phyloP scores from a whole-genome alignment of 768 basidiomycete genomes.

The Leccinum sublutescens region DNA sequence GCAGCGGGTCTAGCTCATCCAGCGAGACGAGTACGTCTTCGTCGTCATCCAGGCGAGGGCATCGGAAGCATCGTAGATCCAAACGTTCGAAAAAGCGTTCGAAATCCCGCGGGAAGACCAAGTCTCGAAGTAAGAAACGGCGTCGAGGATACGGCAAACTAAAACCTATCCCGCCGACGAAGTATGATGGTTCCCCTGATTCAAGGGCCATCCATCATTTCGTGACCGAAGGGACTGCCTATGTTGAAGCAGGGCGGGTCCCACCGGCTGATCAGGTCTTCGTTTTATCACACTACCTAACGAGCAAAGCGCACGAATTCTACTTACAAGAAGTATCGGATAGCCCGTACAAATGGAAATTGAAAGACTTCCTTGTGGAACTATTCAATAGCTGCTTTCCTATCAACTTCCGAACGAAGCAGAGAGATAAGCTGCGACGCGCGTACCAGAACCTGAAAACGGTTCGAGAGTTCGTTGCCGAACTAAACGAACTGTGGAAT shows the following conservation, averaged over 20 bases:
- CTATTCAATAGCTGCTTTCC: neutral
- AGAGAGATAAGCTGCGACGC: neutral
- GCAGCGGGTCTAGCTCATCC: too few relatives aligned
- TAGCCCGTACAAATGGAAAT: neutral
- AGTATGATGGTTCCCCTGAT: neutral
- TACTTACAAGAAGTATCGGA: neutral
- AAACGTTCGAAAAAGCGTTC: neutral
- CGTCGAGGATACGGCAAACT: neutral
- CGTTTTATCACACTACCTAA: neutral
- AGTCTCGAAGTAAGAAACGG: neutral
- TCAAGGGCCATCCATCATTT: neutral
- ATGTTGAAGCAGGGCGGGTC: neutral
- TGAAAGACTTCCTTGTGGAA: neutral
- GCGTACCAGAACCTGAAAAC: neutral
- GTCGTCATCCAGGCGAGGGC: too few relatives aligned
- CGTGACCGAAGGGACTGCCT: neutral
- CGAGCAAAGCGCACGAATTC: neutral
- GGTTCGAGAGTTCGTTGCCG: neutral
- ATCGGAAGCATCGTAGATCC: too few relatives aligned
- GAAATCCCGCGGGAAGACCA: neutral
- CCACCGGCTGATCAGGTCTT: neutral
- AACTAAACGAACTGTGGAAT: neutral
- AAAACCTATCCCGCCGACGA: neutral
- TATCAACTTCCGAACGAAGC: neutral
- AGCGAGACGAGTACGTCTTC: too few relatives aligned